Evolutionary conservation across 768 basidiomycete genomes (phyloP), one percentile per base, ranked within the genome.

Genomic region (Ramaria rubella): DNA sequence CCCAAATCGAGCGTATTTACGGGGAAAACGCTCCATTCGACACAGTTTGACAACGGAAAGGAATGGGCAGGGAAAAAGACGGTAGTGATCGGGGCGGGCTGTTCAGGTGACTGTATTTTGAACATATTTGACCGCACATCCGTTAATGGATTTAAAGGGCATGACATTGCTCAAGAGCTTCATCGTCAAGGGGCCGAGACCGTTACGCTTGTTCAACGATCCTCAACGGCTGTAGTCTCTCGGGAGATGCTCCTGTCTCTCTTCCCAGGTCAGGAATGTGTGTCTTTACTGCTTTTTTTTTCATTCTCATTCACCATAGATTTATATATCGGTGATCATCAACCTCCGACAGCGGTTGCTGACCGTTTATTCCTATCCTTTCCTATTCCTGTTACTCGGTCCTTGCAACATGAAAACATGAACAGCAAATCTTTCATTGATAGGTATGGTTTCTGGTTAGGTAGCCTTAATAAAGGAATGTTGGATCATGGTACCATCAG

Each of bases 201-300:
- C 1, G 69, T 75, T 21, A 75, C 74, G 0, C 75, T 77, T 72
- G 66, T 76, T 19, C 74, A 77, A 50, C 70, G 76, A 11, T 73
- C 74, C 2, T 64, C 69, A 2, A 76, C 72, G 19, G n/a, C 26
- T 44, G 52, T 54, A 5, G 46, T 48, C 15, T 48, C 46, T 2
- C 23, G 24, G 6, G 26, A 48, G 26, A 42, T 42, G 40, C 40
- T 42, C 40, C 40, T 42, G 2, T 17, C 5, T 8, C 40, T 42
- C 5, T 42, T 42, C n/a, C 40, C 40, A 2, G 40, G 40, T 42
- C 11, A 4, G 40, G 8, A 2, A 42, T 2, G n/a, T n/a, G 23
- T n/a, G n/a, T n/a, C 11, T 9, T 4, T 8, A 4, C 11, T n/a
- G 2, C 6, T 4, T 42, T 4, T 42, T 17, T 3, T 2, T 42